These are phyloP conservation scores for Xenosphaeropsis pyriputrescens DNA, from an alignment of 2,329 filamentous ascomycete species.

Conservation along the genomic window DNA sequence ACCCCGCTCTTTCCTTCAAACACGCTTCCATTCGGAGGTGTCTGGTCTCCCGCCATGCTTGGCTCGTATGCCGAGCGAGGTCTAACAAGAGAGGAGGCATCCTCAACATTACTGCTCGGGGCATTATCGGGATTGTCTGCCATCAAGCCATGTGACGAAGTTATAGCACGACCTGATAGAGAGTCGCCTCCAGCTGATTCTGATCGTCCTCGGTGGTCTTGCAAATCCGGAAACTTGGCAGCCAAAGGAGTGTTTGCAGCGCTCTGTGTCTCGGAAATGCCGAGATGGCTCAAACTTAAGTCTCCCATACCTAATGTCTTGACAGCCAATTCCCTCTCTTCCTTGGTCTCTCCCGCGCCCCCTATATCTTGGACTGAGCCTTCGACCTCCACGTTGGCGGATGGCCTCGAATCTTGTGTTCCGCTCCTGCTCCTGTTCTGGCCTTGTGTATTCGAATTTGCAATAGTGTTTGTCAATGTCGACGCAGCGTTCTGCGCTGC, in stretches of 20 bases:
- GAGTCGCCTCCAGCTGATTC: conserved; percentile 12
- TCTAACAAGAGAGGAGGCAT: conserved; percentile 8
- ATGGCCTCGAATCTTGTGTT: conserved; percentile 15
- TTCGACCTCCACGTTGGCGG: conserved; percentile 15
- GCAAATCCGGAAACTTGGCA: conserved; percentile 33
- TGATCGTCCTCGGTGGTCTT: conserved; percentile 9
- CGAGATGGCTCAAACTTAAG: conserved; percentile 76
- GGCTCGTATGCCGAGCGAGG: conserved; percentile 37
- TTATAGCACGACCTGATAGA: conserved; percentile 1
- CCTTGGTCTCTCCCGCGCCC: conserved; percentile 14
- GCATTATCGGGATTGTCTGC: conserved; percentile 9
- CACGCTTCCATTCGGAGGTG: conserved; percentile 50
- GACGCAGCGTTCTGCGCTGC: conserved; percentile 85
- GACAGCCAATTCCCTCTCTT: conserved; percentile 59
- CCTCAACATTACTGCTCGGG: conserved; percentile 9
- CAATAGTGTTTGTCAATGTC: conserved; percentile 58
- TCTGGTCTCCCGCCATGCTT: conserved; percentile 37
- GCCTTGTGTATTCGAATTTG: conserved; percentile 44
- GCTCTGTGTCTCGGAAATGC: conserved; percentile 50
- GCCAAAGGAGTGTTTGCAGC: conserved; percentile 38
- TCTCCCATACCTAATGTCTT: conserved; percentile 84
- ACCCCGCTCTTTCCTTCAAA: conserved; percentile 42
- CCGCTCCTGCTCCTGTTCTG: conserved; percentile 26
- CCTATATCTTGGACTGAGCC: conserved; percentile 18
- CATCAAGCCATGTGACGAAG: conserved; percentile 1